Conservation (phyloP, 306 rosid species). For the Corylus avellana region DNA sequence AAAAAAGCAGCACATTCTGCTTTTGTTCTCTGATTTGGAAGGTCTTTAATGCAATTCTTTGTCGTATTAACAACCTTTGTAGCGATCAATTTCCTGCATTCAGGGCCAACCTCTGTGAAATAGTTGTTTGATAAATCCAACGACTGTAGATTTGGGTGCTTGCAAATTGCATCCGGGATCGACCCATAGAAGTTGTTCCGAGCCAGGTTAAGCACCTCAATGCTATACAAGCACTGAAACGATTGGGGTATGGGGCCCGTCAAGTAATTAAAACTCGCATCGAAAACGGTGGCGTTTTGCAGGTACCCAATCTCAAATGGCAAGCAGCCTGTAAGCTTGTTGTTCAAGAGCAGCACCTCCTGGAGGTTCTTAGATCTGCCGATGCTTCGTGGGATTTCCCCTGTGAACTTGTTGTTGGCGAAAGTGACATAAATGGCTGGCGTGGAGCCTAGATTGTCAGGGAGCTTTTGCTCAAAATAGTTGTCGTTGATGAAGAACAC, state of each 20-base stretch:
- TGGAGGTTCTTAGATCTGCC: slow-evolving; percentile 41
- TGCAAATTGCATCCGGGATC: slow-evolving; percentile 70
- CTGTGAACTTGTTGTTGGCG: slow-evolving; percentile 59
- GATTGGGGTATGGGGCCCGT: slow-evolving; percentile 78
- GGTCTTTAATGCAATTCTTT: slow-evolving; percentile 52
- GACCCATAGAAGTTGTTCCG: slow-evolving; percentile 46
- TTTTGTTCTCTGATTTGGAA: slow-evolving; percentile 41
- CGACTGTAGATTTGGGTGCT: slow-evolving; percentile 33
- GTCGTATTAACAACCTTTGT: slow-evolving; percentile 39
- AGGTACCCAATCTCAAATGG: slow-evolving; percentile 68
- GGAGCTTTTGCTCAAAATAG: slow-evolving; percentile 32
- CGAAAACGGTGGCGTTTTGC: slow-evolving; percentile 50
- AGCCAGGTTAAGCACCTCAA: slow-evolving; percentile 41
- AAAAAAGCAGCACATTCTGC: slow-evolving; percentile 41
- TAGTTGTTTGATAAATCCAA: slow-evolving; percentile 51
- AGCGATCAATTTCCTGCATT: slow-evolving; percentile 50
- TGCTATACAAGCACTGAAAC: slow-evolving; percentile 54
- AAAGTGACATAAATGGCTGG: slow-evolving; percentile 66
- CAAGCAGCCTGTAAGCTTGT: slow-evolving; percentile 58
- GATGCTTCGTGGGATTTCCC: slow-evolving; percentile 58
- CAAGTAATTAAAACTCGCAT: slow-evolving; percentile 47
- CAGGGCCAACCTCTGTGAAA: slow-evolving; percentile 59
- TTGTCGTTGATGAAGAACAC: slow-evolving; percentile 81
- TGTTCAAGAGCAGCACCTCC: slow-evolving; percentile 69
- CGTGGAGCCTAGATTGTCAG: slow-evolving; percentile 52